Conservation (phyloP, 352 stramenopile species). For the Aphanomyces stellatus region DNA sequence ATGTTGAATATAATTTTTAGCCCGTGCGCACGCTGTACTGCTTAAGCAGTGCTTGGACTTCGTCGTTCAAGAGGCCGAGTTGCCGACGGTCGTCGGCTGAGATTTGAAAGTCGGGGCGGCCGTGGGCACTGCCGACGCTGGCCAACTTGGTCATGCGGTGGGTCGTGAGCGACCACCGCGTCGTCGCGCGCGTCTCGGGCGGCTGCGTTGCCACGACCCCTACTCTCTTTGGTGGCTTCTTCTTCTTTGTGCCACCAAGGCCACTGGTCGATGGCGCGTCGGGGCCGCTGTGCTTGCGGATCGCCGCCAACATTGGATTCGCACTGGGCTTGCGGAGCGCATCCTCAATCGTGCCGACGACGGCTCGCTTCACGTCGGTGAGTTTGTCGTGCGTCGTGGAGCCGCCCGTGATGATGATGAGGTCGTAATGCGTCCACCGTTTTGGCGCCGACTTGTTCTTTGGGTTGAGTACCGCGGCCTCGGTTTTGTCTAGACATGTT, state of each 20-base stretch:
- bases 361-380: background rate
- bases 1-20: background rate
- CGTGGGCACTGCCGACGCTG: background rate
- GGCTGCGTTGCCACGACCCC: background rate
- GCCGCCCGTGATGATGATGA: slow-evolving; percentile 39
- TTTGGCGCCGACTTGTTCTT: slow-evolving; percentile 35
- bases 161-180: background rate
- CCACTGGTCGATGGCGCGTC: no score
- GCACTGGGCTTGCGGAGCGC: background rate
- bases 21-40: background rate
- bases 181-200: background rate
- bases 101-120: background rate
- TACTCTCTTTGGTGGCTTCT: background rate
- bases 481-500: slow-evolving; percentile 4
- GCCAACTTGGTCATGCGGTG: background rate
- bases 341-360: background rate
- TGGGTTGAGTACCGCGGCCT: slow-evolving; percentile 55
- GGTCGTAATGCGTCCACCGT: slow-evolving; percentile 45
- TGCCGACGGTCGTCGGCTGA: background rate
- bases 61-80: background rate
- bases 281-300: no score
- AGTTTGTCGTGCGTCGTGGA: background rate
- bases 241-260: background rate
- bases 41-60: slow-evolving; percentile 1
- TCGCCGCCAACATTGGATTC: no score